Percentiles rank a stretch among this genome's conserved stretches.
Evolutionary conservation across 352 stramenopile genomes (phyloP).

Genomic region (Globisporangium echinulatum): DNA sequence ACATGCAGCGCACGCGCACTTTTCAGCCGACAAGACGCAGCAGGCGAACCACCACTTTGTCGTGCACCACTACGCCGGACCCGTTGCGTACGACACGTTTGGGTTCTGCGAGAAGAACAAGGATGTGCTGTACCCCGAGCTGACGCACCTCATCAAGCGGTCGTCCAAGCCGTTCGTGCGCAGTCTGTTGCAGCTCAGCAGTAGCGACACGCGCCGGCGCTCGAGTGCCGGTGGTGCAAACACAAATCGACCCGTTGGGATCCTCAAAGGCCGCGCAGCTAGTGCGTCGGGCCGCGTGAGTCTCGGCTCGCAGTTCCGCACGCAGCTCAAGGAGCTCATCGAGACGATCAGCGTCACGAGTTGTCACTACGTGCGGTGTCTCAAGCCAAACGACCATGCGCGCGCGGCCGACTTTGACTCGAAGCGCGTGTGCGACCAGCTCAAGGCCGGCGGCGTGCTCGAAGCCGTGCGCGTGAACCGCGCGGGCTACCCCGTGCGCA

Average conservation of each 20-base stretch:
- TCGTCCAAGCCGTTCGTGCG: constrained; percentile 70
- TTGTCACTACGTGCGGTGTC: constrained; percentile 97
- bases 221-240: constrained; percentile 12
- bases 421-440: constrained; percentile 94
- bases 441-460: constrained; percentile 97
- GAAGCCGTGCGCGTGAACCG: constrained; percentile 97
- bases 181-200: constrained; percentile 33
- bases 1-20: constrained; percentile 62
- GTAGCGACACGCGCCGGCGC: constrained; percentile 1
- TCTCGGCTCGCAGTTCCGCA: constrained; percentile 88
- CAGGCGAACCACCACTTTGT: constrained; percentile 78
- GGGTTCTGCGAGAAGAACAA: constrained; percentile 97
- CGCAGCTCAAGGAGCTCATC: constrained; percentile 89
- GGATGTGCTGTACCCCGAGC: constrained; percentile 85
- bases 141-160: constrained; percentile 66
- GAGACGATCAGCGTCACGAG: constrained; percentile 91
- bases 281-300: constrained; percentile 46
- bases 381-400: constrained; percentile 98
- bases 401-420: constrained; percentile 76
- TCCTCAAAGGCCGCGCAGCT: constrained; percentile 25
- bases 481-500: constrained; percentile 96
- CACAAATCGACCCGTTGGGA: constrained; percentile 12
- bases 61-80: constrained; percentile 90
- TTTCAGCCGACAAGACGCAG: constrained; percentile 70
- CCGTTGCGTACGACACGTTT: constrained; percentile 91